Conservation (phyloP, 2,329 filamentous ascomycete genomes). For the Calonectria pteridis region DNA sequence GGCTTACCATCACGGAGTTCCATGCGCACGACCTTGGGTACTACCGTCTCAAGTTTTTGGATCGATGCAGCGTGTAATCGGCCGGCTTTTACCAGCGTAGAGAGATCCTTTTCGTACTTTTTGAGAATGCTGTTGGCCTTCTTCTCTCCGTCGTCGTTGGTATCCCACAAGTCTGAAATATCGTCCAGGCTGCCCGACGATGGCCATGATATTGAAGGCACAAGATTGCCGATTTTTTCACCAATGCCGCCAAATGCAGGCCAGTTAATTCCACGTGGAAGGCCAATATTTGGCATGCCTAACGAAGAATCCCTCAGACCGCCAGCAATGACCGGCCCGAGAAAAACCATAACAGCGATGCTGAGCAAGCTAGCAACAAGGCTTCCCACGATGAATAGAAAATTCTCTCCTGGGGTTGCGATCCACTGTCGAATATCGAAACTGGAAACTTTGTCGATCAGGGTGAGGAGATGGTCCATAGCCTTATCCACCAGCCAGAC, state of each 20-base stretch:
- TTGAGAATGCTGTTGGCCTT: constrained; percentile 40
- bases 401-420: neutral
- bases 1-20: constrained; percentile 64
- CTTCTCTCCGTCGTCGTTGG: constrained; percentile 30
- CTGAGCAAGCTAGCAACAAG: constrained; percentile 20
- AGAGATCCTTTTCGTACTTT: constrained; percentile 47
- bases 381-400: constrained; percentile 6
- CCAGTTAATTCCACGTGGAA: constrained; percentile 24
- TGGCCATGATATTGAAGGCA: constrained; percentile 47
- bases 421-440: constrained; percentile 3
- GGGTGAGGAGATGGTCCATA: constrained; percentile 34
- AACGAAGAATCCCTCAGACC: constrained; percentile 15
- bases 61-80: constrained; percentile 54
- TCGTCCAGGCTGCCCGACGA: constrained; percentile 35
- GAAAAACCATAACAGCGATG: constrained; percentile 4
- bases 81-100: constrained; percentile 44
- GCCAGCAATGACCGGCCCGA: constrained; percentile 3
- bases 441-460: constrained; percentile 32
- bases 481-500: constrained; percentile 39
- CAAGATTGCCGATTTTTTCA: constrained; percentile 35
- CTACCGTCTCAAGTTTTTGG: constrained; percentile 58
- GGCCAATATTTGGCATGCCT: constrained; percentile 11
- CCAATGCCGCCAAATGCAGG: constrained; percentile 29
- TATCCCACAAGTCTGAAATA: constrained; percentile 30
- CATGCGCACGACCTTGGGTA: constrained; percentile 71